Evolutionary conservation across 1,139 yeast species (phyloP).

Genomic region (Geotrichum cucujoidarum): DNA sequence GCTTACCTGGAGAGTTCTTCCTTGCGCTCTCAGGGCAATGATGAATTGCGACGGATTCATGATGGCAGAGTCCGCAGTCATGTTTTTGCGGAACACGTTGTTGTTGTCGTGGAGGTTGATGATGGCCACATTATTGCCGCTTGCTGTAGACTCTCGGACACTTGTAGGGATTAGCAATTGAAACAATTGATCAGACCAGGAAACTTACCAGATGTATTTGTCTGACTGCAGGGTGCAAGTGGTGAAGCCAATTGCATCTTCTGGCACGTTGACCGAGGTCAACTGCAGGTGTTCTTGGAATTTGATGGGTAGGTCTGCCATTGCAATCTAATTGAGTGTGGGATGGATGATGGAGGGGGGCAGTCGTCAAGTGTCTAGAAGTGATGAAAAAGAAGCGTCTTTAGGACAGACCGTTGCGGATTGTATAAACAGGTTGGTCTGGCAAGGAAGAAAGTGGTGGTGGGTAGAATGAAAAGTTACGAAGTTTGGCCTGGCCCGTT

Average conservation of each 20-base stretch:
- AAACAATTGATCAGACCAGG: background rate
- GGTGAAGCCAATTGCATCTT: conserved; percentile 80
- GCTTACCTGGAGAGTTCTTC: conserved; percentile 73
- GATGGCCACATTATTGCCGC: conserved; percentile 83
- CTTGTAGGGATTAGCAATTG: conserved; percentile 37
- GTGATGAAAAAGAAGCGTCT: too few relatives aligned
- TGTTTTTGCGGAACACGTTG: conserved; percentile 75
- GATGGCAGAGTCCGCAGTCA: conserved; percentile 97
- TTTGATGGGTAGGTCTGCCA: conserved; percentile 81
- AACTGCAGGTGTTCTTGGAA: conserved; percentile 91
- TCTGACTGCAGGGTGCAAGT: conserved; percentile 94
- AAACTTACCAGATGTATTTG: conserved; percentile 55
- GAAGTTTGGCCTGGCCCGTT: background rate
- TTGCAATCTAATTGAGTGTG: too few relatives aligned
- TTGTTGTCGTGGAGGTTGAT: conserved; percentile 75
- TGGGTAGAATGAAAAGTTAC: background rate
- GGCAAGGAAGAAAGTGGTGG: conserved; percentile 22
- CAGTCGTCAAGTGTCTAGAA: too few relatives aligned
- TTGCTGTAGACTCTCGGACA: conserved; percentile 71
- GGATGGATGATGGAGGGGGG: too few relatives aligned
- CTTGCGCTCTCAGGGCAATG: conserved; percentile 91
- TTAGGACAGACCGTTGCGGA: too few relatives aligned
- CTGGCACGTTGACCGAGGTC: conserved; percentile 77
- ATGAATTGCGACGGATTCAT: conserved; percentile 89
- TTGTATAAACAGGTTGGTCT: conserved; percentile 92